A percentile compares a stretch with the other conserved stretches of the same genome.
phyloP scores from a whole-genome alignment of 805 yeast species.

The Novakomyces olei region DNA sequence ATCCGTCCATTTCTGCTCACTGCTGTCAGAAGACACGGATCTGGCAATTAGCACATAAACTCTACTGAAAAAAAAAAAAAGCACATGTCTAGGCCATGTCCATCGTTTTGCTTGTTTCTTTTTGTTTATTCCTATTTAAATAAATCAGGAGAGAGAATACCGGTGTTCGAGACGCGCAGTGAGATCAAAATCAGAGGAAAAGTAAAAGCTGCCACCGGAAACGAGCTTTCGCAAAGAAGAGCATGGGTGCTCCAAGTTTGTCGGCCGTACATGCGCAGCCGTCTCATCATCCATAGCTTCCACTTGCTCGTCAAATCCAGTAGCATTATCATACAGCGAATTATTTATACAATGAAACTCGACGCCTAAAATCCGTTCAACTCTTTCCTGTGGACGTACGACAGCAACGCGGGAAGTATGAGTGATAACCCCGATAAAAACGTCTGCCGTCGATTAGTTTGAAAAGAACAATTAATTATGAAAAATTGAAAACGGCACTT shows the following conservation, averaged over 20 bases:
- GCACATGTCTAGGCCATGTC: constrained; percentile 27
- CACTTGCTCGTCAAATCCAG: constrained; percentile 39
- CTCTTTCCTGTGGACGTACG: constrained; percentile 43
- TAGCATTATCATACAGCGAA: constrained; percentile 61
- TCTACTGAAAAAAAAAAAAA: constrained; percentile 19
- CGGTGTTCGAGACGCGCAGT: constrained; percentile 68
- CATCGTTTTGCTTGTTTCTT: too few species aligned
- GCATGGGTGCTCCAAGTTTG: constrained; percentile 49
- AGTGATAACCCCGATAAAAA: constrained; percentile 59
- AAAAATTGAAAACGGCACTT: neutral
- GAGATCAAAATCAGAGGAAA: constrained; percentile 76
- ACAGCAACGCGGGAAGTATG: constrained; percentile 56
- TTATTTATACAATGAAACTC: constrained; percentile 62
- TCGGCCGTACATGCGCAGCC: constrained; percentile 1
- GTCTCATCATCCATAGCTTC: constrained; percentile 15
- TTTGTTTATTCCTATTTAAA: too few species aligned
- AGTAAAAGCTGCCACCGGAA: constrained; percentile 75
- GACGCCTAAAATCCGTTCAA: constrained; percentile 60
- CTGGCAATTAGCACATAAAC: neutral
- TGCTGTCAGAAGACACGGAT: neutral
- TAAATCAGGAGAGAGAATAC: constrained; percentile 4
- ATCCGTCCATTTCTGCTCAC: constrained; percentile 17
- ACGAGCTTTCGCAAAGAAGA: constrained; percentile 53
- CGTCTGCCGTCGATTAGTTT: too few species aligned
- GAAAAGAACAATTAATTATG: too few species aligned